Conservation (phyloP, 2,329 filamentous ascomycete genomes). For the Colletotrichum brevisporum region DNA sequence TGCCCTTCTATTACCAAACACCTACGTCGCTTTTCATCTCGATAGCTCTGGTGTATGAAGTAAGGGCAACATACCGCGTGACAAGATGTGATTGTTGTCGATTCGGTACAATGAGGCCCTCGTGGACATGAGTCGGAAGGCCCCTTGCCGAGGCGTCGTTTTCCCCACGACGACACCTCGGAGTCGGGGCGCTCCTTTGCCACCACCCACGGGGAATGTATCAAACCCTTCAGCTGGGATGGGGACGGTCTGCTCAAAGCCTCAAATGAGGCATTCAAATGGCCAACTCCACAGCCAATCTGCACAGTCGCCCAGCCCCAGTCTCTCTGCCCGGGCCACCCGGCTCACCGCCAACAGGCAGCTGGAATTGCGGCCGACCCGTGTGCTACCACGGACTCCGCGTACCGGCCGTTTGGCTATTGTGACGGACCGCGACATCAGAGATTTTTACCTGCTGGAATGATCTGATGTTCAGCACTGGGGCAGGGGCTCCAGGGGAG, state of each 20-base stretch:
- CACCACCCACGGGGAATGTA: neutral
- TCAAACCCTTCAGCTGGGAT: neutral
- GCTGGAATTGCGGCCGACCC: slow-evolving; percentile 17
- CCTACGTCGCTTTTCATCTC: slow-evolving; percentile 52
- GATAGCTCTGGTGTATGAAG: slow-evolving; percentile 66
- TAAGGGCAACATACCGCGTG: slow-evolving; percentile 59
- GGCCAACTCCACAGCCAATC: slow-evolving; percentile 14
- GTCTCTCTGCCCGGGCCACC: slow-evolving; percentile 19
- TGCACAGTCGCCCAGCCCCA: neutral
- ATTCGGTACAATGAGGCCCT: neutral
- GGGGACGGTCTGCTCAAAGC: slow-evolving; percentile 14
- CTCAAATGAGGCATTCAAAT: slow-evolving; percentile 13
- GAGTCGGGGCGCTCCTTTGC: neutral
- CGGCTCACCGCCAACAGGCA: slow-evolving; percentile 27
- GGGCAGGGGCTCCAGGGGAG: slow-evolving; percentile 1
- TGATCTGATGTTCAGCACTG: slow-evolving; percentile 33
- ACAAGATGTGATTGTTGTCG: neutral
- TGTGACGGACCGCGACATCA: slow-evolving; percentile 12
- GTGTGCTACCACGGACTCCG: slow-evolving; percentile 12
- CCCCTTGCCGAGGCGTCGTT: neutral
- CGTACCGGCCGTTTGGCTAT: slow-evolving; percentile 15
- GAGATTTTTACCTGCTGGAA: slow-evolving; percentile 26
- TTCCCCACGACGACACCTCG: neutral
- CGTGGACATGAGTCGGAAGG: neutral
- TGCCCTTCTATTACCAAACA: slow-evolving; percentile 72